Base-by-base conservation (phyloP, 768 basidiomycete genomes). In the Amanita brunnescens region DNA sequence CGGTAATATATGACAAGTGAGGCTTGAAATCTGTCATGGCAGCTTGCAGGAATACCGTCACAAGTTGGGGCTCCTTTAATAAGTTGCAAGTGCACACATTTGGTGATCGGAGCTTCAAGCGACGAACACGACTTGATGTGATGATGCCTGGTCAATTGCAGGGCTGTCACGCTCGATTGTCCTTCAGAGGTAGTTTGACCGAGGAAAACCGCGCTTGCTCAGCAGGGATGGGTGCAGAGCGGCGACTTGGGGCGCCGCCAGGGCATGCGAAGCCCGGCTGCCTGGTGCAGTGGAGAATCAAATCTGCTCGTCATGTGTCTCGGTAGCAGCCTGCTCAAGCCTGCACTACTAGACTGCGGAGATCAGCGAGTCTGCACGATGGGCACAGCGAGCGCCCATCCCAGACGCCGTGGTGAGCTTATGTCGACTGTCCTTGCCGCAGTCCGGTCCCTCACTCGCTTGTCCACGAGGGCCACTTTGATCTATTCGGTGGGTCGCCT, bases 101-200 rank as follows among this genome's bases (percentile, higher is more conserved):
- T 26, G 49, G 32, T 33, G 41, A 51, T 51, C 50, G 50, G 50
- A 42, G 50, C 50, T 51, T 44, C 50, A 51, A 51, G 49, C 34
- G 32, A 37, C 21, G 24, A 20, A 37, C 46, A 51, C 30, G 39
- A 51, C 42, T 10, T 44, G 40, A 32, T 40, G 41, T 41, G 21
- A 34, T 38, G 35, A 49, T 39, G 23, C 6, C 16, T 26, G 41
- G 30, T 18, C 9, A 29, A 14, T 50, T 49, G 24, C 35, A 29
- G 20, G 29, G 26, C 8, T 21, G 40, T 41, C n/a, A 16, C 12
- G 16, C 14, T 30, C 20, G 26, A 16, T 43, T 9, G 29, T 29
- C 18, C 5, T 4, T 37, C 21, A 20, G 41, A 21, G 12, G 6
- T 29, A 18, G 10, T 16, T 24, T 35, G 20, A 38, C 23, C 20